Evolutionary conservation across 1,284 basidiomycete genomes (phyloP).

Genomic region (Xerocomus amazonicus): DNA sequence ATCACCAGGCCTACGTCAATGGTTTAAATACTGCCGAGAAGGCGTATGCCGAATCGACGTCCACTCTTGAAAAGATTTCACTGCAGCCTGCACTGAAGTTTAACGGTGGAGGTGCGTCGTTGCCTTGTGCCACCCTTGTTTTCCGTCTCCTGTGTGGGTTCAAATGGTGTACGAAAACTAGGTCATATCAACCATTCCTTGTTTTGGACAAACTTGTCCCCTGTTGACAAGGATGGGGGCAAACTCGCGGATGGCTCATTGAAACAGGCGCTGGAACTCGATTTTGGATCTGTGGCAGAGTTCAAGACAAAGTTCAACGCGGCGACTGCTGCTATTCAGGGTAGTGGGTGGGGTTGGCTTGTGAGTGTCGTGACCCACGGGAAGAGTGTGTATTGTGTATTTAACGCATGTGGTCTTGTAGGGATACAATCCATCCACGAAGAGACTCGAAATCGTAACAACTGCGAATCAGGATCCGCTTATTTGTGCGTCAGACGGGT

Average conservation of each 20-base stretch:
- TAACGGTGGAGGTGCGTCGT: slow-evolving; percentile 76
- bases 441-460: slow-evolving; percentile 85
- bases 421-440: slow-evolving; percentile 70
- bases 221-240: slow-evolving; percentile 57
- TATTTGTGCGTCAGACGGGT: slow-evolving; percentile 46
- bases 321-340: slow-evolving; percentile 91
- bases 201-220: slow-evolving; percentile 97
- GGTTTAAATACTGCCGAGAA: slow-evolving; percentile 91
- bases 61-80: slow-evolving; percentile 79
- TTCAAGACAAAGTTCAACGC: slow-evolving; percentile 86
- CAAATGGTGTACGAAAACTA: slow-evolving; percentile 24
- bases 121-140: background rate
- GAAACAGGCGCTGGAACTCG: slow-evolving; percentile 76
- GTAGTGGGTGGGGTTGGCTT: slow-evolving; percentile 98
- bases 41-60: slow-evolving; percentile 63
- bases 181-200: slow-evolving; percentile 90
- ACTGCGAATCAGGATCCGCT: slow-evolving; percentile 98
- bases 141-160: background rate
- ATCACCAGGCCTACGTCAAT: slow-evolving; percentile 92
- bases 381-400: too few species aligned
- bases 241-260: slow-evolving; percentile 71
- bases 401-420: slow-evolving; percentile 25
- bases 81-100: slow-evolving; percentile 87
- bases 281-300: slow-evolving; percentile 82
- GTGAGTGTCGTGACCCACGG: slow-evolving; percentile 37